Evolutionary conservation across 2,329 filamentous ascomycete genomes (phyloP).

Genomic region (Aspergillus quadrilineatus): DNA sequence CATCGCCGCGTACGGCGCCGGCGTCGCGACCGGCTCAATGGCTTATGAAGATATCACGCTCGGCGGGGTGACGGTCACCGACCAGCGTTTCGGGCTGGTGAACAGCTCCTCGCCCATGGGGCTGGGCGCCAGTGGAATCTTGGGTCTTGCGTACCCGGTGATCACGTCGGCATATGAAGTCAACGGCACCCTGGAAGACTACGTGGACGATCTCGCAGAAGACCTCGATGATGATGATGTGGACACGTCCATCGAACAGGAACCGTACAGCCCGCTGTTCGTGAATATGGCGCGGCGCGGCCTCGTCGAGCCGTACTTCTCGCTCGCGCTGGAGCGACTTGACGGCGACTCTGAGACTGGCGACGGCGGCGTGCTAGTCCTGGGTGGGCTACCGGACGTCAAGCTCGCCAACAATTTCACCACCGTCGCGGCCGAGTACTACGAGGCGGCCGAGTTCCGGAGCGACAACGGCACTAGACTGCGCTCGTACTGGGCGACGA

Average conservation of each 20-base stretch:
- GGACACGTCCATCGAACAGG: background rate
- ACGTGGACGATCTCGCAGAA: background rate
- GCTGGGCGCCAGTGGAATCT: conserved; percentile 1
- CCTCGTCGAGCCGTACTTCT: conserved; percentile 12
- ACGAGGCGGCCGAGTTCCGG: conserved; percentile 18
- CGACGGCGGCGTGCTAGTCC: conserved; percentile 20
- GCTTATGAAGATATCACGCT: conserved; percentile 25
- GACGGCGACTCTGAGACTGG: conserved; percentile 15
- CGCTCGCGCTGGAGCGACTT: conserved; percentile 45
- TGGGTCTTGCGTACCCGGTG: conserved; percentile 13
- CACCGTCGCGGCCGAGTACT: conserved; percentile 21
- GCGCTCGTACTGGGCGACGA: conserved; percentile 13
- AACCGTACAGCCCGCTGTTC: conserved; percentile 12
- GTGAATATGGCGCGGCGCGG: conserved; percentile 7
- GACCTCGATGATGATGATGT: background rate
- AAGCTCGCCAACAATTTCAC: conserved; percentile 11
- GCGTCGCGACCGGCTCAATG: conserved; percentile 23
- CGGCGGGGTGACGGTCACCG: conserved; percentile 17
- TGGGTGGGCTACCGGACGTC: conserved; percentile 21
- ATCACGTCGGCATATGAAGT: background rate
- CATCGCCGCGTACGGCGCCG: conserved; percentile 27
- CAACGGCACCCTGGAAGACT: background rate
- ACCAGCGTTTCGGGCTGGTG: conserved; percentile 9
- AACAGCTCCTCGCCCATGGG: conserved; percentile 1
- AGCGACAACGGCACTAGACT: conserved; percentile 19